Base-by-base conservation (phyloP, 495 filamentous ascomycete genomes). In the Talaromyces proteolyticus region DNA sequence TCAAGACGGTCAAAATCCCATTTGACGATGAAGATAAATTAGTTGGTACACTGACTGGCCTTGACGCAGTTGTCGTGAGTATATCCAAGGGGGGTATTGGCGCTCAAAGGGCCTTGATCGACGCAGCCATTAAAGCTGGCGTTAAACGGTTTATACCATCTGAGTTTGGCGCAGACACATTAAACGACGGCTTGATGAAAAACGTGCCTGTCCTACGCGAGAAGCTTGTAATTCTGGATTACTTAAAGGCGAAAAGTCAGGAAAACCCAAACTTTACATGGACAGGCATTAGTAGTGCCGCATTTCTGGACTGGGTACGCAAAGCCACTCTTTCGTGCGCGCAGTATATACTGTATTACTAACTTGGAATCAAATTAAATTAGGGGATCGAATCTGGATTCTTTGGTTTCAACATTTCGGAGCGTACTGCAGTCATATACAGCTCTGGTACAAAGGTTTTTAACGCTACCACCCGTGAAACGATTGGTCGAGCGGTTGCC, bases 141-240 rank as follows among this genome's bases (percentile, higher is more conserved):
- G 80, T 88, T 2, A 69, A 75, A 58, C 75, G 83, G 20, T 82
- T 84, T 53, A 68, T 88, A 38, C 85, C 83, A 0, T 79, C 76
- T 12, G 82, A 86, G 52, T 89, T 80, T 50, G 85, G 85, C 34
- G 29, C 8, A 34, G 29, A 34, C 29, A 34, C 29, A 10, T 14
- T 34, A 34, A 14, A 34, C 14, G 29, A 34, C 14, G 29, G 29
- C 8, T 34, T 34, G 4, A 34, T 34, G 29, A 34, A 14, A 4
- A 34, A 34, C 4, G 29, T 34, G 14, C 29, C 29, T 1, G 29
- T 34, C 14, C 14, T 34, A 14, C 29, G 29, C 8, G 29, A 34
- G 29, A 34, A 34, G 14, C 8, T 8, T 8, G 29, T 34, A 8
- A 34, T 34, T 4, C 29, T 34, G 1, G 29, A 34, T 14, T 34